Conservation (phyloP, 805 yeast genomes). For the Pichia californica region DNA sequence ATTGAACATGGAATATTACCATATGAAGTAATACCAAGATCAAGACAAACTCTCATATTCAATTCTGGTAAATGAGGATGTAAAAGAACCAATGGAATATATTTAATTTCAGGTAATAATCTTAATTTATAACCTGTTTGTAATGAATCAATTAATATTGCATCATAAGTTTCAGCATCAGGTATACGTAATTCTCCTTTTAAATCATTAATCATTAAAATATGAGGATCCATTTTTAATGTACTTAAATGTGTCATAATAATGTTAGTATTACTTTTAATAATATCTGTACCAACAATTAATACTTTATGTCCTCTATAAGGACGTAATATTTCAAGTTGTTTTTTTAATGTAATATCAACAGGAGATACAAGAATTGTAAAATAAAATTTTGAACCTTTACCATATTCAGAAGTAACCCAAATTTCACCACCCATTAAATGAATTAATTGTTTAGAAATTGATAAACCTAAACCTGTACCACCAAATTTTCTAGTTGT, state of each 20-base stretch:
- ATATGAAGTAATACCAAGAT: constrained; percentile 79
- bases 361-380: constrained; percentile 78
- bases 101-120: constrained; percentile 68
- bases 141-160: constrained; percentile 74
- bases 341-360: constrained; percentile 49
- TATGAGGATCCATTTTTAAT: constrained; percentile 51
- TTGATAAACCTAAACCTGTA: constrained; percentile 83
- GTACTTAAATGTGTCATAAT: constrained; percentile 45
- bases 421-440: constrained; percentile 92
- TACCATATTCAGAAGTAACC: constrained; percentile 77
- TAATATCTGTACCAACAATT: constrained; percentile 62
- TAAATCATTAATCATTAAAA: constrained; percentile 44
- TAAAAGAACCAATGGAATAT: constrained; percentile 74
- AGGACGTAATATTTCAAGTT: constrained; percentile 64
- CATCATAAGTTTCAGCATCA: constrained; percentile 61
- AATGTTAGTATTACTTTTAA: constrained; percentile 41
- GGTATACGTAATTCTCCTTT: constrained; percentile 47
- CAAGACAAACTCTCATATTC: constrained; percentile 76
- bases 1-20: constrained; percentile 86
- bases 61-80: constrained; percentile 71
- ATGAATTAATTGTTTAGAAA: constrained; percentile 80
- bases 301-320: constrained; percentile 65
- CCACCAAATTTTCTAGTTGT: constrained; percentile 92
- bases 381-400: constrained; percentile 79
- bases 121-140: constrained; percentile 68